Evolutionary conservation across 345 rosid species (phyloP).

Genomic region (Stellera chamaejasme): DNA sequence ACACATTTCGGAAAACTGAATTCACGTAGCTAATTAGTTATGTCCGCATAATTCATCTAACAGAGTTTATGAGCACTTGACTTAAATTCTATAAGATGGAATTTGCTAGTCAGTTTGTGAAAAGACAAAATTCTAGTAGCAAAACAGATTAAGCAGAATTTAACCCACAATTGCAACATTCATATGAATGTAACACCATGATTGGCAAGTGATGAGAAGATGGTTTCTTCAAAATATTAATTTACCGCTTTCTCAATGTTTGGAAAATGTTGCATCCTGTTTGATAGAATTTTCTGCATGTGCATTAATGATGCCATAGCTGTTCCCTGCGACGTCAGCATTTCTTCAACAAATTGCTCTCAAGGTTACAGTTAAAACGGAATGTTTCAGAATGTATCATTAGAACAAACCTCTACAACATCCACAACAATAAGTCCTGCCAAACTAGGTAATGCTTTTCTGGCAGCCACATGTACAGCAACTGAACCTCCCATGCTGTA

Average conservation of each 20-base stretch:
- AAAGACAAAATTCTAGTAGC: not conserved
- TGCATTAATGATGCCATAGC: constrained; percentile 88
- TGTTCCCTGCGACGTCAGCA: constrained; percentile 58
- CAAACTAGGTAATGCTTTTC: constrained; percentile 52
- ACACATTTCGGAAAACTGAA: too few species aligned
- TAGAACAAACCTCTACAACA: constrained; percentile 82
- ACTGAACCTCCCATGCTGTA: constrained; percentile 97
- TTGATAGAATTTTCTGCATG: constrained; percentile 86
- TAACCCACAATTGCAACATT: not conserved
- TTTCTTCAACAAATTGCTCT: constrained; percentile 12
- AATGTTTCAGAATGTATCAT: not conserved
- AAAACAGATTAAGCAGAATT: not conserved
- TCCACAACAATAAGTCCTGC: constrained; percentile 90
- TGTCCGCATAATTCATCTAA: too few species aligned
- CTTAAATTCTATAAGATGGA: too few species aligned
- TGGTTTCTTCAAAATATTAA: constrained; percentile 3
- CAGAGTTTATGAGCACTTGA: too few species aligned
- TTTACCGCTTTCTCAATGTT: constrained; percentile 82
- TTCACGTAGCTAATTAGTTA: too few species aligned
- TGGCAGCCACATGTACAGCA: constrained; percentile 93
- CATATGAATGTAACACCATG: constrained; percentile 3
- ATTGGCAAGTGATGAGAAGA: not conserved
- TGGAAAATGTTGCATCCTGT: constrained; percentile 82
- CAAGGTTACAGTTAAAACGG: constrained; percentile 15
- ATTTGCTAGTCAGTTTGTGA: too few species aligned